phyloP scores from a whole-genome alignment of 805 yeast species.

The Kluyveromyces starmeri region DNA sequence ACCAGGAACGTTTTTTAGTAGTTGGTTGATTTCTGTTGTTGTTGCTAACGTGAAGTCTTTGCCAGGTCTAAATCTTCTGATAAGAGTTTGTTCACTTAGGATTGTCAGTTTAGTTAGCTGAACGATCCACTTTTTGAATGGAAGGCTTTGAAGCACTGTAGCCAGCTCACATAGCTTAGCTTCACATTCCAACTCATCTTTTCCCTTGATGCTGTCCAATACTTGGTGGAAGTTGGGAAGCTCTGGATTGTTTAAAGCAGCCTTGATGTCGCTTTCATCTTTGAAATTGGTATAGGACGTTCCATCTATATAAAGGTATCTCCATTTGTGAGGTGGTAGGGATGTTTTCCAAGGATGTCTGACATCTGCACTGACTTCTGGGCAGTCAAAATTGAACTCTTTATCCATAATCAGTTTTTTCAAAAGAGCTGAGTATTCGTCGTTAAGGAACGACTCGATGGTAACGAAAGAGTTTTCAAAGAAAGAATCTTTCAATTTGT shows the following conservation, averaged over 20 bases:
- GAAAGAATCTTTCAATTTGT: slow-evolving; percentile 42
- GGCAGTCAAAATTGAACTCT: slow-evolving; percentile 57
- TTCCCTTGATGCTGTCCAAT: slow-evolving; percentile 11
- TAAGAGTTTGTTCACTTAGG: slow-evolving; percentile 55
- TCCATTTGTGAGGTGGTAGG: slow-evolving; percentile 87
- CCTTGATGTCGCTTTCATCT: slow-evolving; percentile 23
- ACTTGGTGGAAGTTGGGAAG: slow-evolving; percentile 44
- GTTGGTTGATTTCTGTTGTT: slow-evolving; percentile 33
- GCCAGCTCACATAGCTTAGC: slow-evolving; percentile 42
- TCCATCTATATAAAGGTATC: slow-evolving; percentile 78
- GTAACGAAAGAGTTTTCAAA: slow-evolving; percentile 62
- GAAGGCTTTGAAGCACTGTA: slow-evolving; percentile 46
- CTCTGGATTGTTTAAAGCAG: slow-evolving; percentile 37
- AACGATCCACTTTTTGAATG: slow-evolving; percentile 64
- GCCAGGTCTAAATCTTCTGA: slow-evolving; percentile 91
- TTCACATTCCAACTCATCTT: slow-evolving; percentile 28
- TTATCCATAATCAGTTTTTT: slow-evolving; percentile 40
- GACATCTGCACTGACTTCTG: slow-evolving; percentile 47
- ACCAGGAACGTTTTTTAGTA: slow-evolving; percentile 26
- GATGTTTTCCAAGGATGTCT: slow-evolving; percentile 80
- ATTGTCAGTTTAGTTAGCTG: slow-evolving; percentile 53
- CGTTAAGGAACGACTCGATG: slow-evolving; percentile 52
- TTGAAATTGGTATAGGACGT: slow-evolving; percentile 28
- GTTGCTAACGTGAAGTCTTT: slow-evolving; percentile 90
- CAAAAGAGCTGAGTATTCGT: slow-evolving; percentile 41